Percentiles rank a stretch among this genome's conserved stretches.
These are phyloP conservation scores for Chaetothyriales sp. DNA, from an alignment of 2,329 filamentous ascomycete genomes.

Conservation along the genomic window DNA sequence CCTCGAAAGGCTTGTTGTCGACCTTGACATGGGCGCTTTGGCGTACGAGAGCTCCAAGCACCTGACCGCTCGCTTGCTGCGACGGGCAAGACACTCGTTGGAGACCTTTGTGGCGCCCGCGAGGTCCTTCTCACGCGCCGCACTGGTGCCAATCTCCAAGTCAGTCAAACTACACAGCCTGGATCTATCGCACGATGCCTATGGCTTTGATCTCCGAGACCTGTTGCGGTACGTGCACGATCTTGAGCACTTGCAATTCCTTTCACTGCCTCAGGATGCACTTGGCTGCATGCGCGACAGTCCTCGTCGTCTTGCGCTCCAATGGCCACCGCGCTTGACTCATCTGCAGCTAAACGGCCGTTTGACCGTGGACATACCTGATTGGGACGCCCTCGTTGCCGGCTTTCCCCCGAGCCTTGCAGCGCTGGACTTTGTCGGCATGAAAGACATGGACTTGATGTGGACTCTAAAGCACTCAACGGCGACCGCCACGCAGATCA, in stretches of 20 bases:
- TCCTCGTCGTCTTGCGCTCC: background rate
- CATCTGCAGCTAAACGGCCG: slow-evolving; percentile 6
- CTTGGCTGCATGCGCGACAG: background rate
- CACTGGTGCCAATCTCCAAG: slow-evolving; percentile 44
- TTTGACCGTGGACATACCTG: background rate
- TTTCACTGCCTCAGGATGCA: slow-evolving; percentile 30
- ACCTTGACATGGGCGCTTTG: slow-evolving; percentile 40
- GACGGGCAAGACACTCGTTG: slow-evolving; percentile 39
- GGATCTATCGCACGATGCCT: slow-evolving; percentile 40
- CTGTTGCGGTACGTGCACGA: slow-evolving; percentile 39
- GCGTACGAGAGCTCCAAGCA: slow-evolving; percentile 48
- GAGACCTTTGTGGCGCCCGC: slow-evolving; percentile 45
- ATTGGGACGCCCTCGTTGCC: slow-evolving; percentile 5
- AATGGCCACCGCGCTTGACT: slow-evolving; percentile 10
- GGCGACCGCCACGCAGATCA: slow-evolving; percentile 1
- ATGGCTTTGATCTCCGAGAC: slow-evolving; percentile 35
- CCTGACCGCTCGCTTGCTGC: slow-evolving; percentile 42
- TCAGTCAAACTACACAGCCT: slow-evolving; percentile 37
- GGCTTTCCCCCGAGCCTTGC: slow-evolving; percentile 7
- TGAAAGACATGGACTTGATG: background rate
- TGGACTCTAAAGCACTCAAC: background rate
- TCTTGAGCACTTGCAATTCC: slow-evolving; percentile 30
- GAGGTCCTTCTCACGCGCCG: slow-evolving; percentile 44
- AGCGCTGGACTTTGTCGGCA: slow-evolving; percentile 4
- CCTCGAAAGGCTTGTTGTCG: slow-evolving; percentile 34